Percentiles rank a stretch among this genome's conserved stretches.
These are phyloP conservation scores for Malassezia caprae DNA, from an alignment of 1,284 basidiomycete genomes.

Conservation along the genomic window DNA sequence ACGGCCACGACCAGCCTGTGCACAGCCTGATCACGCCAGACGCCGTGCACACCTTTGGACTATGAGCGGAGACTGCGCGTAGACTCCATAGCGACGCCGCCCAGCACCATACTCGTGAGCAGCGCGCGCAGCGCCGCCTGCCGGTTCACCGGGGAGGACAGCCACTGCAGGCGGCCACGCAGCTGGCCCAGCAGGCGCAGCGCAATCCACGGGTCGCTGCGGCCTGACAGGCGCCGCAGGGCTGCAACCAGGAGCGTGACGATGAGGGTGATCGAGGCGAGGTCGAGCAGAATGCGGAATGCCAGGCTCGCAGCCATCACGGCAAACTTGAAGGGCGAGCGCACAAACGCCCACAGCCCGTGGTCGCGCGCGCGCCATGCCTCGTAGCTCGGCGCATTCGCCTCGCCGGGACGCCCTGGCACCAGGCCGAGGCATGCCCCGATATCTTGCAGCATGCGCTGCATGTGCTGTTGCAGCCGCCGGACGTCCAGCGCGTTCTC, in stretches of 20 bases:
- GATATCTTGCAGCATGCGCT: slow-evolving; percentile 24
- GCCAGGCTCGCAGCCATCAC: slow-evolving; percentile 14
- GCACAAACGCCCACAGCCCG: slow-evolving; percentile 6
- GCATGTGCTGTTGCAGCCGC: slow-evolving; percentile 1
- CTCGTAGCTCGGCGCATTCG: slow-evolving; percentile 15
- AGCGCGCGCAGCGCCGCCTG: slow-evolving; percentile 10
- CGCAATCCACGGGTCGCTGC: slow-evolving; percentile 26
- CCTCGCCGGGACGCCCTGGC: slow-evolving; percentile 4
- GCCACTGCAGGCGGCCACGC: slow-evolving; percentile 1
- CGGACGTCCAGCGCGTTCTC: not conserved
- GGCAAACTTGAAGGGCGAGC: slow-evolving; percentile 14
- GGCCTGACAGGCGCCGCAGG: slow-evolving; percentile 21
- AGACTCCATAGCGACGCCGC: slow-evolving; percentile 12
- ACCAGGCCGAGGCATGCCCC: slow-evolving; percentile 21
- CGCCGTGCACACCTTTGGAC: not conserved
- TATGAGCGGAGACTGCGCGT: not conserved
- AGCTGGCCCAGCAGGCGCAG: slow-evolving; percentile 17
- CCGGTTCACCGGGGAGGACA: slow-evolving; percentile 9
- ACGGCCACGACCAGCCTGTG: slow-evolving; percentile 2
- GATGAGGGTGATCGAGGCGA: slow-evolving; percentile 22
- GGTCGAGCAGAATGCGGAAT: slow-evolving; percentile 25
- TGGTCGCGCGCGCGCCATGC: slow-evolving; percentile 7
- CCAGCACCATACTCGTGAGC: slow-evolving; percentile 12
- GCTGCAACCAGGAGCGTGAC: slow-evolving; percentile 17
- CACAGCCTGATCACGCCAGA: slow-evolving; percentile 4